Percentiles rank a stretch among this genome's conserved stretches.
phyloP scores from a whole-genome alignment of 495 filamentous ascomycete species.

The Letharia lupina region DNA sequence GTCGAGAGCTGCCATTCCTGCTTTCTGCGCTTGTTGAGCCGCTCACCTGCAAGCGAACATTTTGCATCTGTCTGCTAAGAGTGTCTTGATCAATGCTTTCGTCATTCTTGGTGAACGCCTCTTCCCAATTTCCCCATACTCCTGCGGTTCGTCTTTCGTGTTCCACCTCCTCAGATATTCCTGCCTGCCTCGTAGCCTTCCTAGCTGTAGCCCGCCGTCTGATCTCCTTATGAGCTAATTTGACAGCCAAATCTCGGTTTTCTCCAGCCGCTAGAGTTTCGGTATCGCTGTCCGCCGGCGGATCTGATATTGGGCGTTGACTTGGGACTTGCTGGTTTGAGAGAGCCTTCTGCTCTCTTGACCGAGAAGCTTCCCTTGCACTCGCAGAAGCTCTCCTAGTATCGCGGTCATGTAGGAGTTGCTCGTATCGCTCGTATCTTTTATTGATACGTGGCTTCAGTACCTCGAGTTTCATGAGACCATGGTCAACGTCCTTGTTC shows the following conservation, averaged over 20 bases:
- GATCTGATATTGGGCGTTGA: slow-evolving; percentile 30
- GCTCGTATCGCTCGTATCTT: slow-evolving; percentile 52
- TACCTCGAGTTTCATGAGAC: slow-evolving; percentile 51
- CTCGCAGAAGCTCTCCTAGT: slow-evolving; percentile 28
- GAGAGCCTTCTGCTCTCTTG: slow-evolving; percentile 11
- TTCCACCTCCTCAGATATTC: slow-evolving; percentile 47
- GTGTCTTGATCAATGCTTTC: slow-evolving; percentile 33
- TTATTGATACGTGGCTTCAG: slow-evolving; percentile 61
- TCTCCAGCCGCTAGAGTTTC: slow-evolving; percentile 59
- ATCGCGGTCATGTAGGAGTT: slow-evolving; percentile 44
- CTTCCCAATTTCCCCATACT: slow-evolving; percentile 54
- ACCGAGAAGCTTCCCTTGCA: slow-evolving; percentile 7
- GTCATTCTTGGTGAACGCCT: slow-evolving; percentile 25
- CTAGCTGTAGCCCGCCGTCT: slow-evolving; percentile 54
- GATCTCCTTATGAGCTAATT: slow-evolving; percentile 67
- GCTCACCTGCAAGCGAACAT: slow-evolving; percentile 29
- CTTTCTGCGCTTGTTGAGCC: slow-evolving; percentile 17
- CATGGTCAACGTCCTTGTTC: slow-evolving; percentile 44
- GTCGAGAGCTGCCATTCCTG: slow-evolving; percentile 14
- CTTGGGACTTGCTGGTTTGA: slow-evolving; percentile 14
- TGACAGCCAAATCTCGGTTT: slow-evolving; percentile 68
- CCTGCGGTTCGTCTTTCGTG: slow-evolving; percentile 50
- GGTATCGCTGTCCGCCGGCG: slow-evolving; percentile 34
- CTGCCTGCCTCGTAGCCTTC: slow-evolving; percentile 46
- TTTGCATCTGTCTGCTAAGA: slow-evolving; percentile 42